Evolutionary conservation across 129 eudicot species (phyloP).

Genomic region (Rutidosis leptorrhynchoides): DNA sequence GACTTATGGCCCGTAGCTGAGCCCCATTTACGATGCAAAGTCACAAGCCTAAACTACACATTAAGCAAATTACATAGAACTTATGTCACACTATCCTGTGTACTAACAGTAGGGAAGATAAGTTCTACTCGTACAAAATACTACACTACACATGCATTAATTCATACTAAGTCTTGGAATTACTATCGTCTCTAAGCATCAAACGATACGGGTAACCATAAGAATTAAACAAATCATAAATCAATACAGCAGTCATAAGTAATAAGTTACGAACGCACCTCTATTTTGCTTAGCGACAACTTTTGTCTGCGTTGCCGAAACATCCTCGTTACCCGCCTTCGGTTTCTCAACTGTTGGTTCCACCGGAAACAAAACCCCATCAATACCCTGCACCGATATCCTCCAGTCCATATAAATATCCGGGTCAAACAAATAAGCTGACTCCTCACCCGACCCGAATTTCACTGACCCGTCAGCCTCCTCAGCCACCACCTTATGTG

Average conservation of each 20-base stretch:
- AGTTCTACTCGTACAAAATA: no score
- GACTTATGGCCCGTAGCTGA: background rate
- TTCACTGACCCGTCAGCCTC: constrained; percentile 95
- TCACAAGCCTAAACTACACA: background rate
- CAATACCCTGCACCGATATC: constrained; percentile 91
- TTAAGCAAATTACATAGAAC: background rate
- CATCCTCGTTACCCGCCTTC: constrained; percentile 28
- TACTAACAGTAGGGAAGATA: no score
- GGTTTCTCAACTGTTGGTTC: constrained; percentile 39
- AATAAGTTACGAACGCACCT: constrained; percentile 52
- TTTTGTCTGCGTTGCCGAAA: constrained; percentile 31
- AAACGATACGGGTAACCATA: background rate
- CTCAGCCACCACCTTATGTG: constrained; percentile 76
- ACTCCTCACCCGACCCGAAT: constrained; percentile 66
- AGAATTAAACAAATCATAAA: background rate
- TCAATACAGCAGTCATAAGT: background rate
- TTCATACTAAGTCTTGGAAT: background rate
- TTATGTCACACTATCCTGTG: background rate
- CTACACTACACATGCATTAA: no score
- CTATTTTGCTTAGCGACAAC: constrained; percentile 53
- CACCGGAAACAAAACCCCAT: constrained; percentile 74
- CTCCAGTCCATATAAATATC: constrained; percentile 88
- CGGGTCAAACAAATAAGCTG: constrained; percentile 89
- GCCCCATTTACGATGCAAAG: background rate
- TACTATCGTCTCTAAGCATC: no score